Base-by-base conservation (phyloP, 1,284 basidiomycete species). In the Trichosporon asahii region DNA sequence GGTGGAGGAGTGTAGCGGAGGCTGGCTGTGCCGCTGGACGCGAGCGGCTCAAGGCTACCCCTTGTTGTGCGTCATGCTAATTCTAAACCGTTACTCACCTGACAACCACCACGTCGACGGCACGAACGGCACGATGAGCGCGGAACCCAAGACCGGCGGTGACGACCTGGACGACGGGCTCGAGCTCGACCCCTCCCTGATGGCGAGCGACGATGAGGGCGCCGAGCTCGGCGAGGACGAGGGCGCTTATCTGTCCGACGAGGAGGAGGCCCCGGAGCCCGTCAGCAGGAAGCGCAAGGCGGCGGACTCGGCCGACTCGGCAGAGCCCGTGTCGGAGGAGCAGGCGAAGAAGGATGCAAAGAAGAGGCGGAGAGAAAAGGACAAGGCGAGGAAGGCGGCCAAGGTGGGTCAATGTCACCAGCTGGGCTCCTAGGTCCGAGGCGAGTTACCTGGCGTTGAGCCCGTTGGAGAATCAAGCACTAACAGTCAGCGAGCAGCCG, bases 131-230 rank as follows among this genome's bases (percentile, higher is more conserved):
- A n/a, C n/a, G 23, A 68, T 69, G 67, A 60, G 68, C 55, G 64
- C 68, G n/a, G 29, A 57, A 49, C 70, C 60, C 66, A 60, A 71
- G 18, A 67, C 68, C 7, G 76, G 74, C 44, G 80, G 79, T 21
- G 81, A 83, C 69, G 80, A 82, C 69, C 75, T 82, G 14, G 82
- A 83, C 70, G 80, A 83, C 70, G 79, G 72, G 25, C 77, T 80
- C 63, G 79, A 80, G 61, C 75, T 77, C 18, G 77, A 76, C 46
- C 68, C 74, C n/a, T 75, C 76, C 33, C 72, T 75, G 27, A 72
- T 69, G 2, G 72, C 74, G 0, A 40, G 31, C 25, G 75, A 75
- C 55, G 70, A 70, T 44, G 74, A 75, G 64, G 75, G 65, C 18
- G 72, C 63, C 35, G 70, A 71, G 14, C 37, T 40, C 21, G 67